A percentile compares a stretch with the other conserved stretches of the same genome.
Evolutionary conservation across 495 filamentous ascomycete species (phyloP).

Genomic region (Stereocaulon alpinum): DNA sequence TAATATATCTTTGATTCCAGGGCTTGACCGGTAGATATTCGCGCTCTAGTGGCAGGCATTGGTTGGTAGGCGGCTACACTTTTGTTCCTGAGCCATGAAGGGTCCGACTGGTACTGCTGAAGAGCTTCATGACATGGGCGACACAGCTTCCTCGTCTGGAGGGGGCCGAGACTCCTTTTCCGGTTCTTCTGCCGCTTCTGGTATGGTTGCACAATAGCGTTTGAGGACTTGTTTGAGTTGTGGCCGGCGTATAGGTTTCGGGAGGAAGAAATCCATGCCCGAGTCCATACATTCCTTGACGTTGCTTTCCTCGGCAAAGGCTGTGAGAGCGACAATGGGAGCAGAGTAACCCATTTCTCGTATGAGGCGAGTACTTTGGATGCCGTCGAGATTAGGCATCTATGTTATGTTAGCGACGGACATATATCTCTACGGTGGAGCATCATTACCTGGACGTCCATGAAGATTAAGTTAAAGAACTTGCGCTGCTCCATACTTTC

Average conservation of each 20-base stretch:
- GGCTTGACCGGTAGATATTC: too few relatives aligned
- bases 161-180: slow-evolving; percentile 10
- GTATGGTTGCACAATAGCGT: slow-evolving; percentile 50
- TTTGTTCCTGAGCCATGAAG: too few relatives aligned
- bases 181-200: slow-evolving; percentile 37
- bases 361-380: slow-evolving; percentile 80
- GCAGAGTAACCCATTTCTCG: slow-evolving; percentile 76
- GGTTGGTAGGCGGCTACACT: neutral
- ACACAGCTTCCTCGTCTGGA: slow-evolving; percentile 11
- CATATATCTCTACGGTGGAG: neutral
- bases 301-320: slow-evolving; percentile 84
- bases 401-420: slow-evolving; percentile 23
- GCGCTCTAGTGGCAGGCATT: too few relatives aligned
- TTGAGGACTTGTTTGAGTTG: slow-evolving; percentile 78
- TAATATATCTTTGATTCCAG: neutral
- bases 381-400: slow-evolving; percentile 89
- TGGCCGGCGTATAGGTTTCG: slow-evolving; percentile 76
- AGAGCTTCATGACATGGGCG: slow-evolving; percentile 15
- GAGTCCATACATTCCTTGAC: slow-evolving; percentile 73
- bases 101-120: neutral
- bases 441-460: slow-evolving; percentile 57
- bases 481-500: slow-evolving; percentile 61
- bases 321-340: slow-evolving; percentile 85
- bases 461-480: slow-evolving; percentile 78
- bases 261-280: slow-evolving; percentile 62